Base-by-base conservation (phyloP, 169 alveolate genomes). In the Miamiensis avidus region DNA sequence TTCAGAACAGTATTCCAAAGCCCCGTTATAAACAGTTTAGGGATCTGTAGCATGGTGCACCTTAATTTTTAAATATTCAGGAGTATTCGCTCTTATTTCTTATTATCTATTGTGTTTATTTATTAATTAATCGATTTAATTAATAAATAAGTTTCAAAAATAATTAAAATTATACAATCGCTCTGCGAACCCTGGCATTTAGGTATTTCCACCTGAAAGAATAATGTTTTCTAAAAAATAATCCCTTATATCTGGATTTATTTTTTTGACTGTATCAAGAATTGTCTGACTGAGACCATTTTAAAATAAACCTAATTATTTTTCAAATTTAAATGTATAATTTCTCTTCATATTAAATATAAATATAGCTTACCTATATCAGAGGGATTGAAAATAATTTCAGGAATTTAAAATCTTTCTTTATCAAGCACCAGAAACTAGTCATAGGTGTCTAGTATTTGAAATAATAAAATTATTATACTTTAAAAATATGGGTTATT, bases 401-500 rank as follows among this genome's bases (percentile, higher is more conserved):
- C 89, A 28, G 89, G 89, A 29, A 85, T 81, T 0, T 84, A 31
- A 26, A 85, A 78, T 49, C 89, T 85, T 78, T 85, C 89, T 73
- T 85, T 85, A 65, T 85, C 89, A n/a, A 85, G 69, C 32, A 28
- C 31, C 20, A 79, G 1, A n/a, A 34, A 28, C 11, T 79, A 69
- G 27, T 72, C 31, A 64, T 79, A 49, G 0, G 84, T 34, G 0
- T 65, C 84, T 79, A 28, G 34, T 0, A 75, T 75, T 75, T 1
- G 33, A 25, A 34, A 1, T 29, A 0, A 1, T 32, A 27, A 33
- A 33, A 34, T 73, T n/a, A 64, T 26, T 26, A n/a, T n/a, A 29
- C 28, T 29, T 27, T n/a, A 49, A 0, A 0, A n/a, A n/a, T n/a
- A n/a, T 25, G 34, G 16, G 29, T n/a, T 49, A 82, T 28, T n/a